phyloP scores from a whole-genome alignment of 2,329 filamentous ascomycete species.

The Monosporascus cannonballus region DNA sequence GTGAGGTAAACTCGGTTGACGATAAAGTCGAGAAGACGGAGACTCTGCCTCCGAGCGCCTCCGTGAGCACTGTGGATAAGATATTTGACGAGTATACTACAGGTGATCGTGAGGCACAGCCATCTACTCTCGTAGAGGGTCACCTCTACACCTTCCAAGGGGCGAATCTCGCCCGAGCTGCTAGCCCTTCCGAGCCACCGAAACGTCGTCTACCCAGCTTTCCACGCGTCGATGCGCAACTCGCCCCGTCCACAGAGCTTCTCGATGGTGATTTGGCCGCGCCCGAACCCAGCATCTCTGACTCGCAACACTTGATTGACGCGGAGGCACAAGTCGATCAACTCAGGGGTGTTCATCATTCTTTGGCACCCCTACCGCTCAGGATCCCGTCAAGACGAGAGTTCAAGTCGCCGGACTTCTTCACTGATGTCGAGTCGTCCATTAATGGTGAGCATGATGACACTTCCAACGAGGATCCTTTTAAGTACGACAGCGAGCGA shows the following conservation, averaged over 20 bases:
- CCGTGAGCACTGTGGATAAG: constrained; percentile 25
- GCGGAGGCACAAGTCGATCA: constrained; percentile 14
- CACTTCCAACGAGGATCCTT: constrained; percentile 34
- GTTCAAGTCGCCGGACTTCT: constrained; percentile 5
- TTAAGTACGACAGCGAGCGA: constrained; percentile 36
- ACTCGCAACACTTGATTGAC: constrained; percentile 19
- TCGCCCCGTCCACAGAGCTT: background rate
- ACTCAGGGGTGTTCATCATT: constrained; percentile 6
- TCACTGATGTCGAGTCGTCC: constrained; percentile 20
- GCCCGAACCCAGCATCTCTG: constrained; percentile 11
- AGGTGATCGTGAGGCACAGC: background rate
- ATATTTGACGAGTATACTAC: constrained; percentile 26
- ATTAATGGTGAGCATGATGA: constrained; percentile 23
- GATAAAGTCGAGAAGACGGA: constrained; percentile 1
- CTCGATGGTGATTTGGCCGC: constrained; percentile 4
- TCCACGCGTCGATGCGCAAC: constrained; percentile 1
- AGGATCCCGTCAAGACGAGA: constrained; percentile 4
- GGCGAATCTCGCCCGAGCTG: background rate
- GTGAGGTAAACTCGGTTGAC: background rate
- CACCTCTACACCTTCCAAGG: constrained; percentile 1
- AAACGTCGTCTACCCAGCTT: background rate
- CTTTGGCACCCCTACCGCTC: constrained; percentile 15
- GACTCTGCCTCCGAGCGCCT: constrained; percentile 11
- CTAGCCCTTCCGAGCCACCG: constrained; percentile 1
- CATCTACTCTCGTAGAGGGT: constrained; percentile 1